Evolutionary conservation across 2,329 filamentous ascomycete genomes (phyloP), one percentile per base, ranked within the genome.

Genomic region (Stagonosporopsis vannaccii): DNA sequence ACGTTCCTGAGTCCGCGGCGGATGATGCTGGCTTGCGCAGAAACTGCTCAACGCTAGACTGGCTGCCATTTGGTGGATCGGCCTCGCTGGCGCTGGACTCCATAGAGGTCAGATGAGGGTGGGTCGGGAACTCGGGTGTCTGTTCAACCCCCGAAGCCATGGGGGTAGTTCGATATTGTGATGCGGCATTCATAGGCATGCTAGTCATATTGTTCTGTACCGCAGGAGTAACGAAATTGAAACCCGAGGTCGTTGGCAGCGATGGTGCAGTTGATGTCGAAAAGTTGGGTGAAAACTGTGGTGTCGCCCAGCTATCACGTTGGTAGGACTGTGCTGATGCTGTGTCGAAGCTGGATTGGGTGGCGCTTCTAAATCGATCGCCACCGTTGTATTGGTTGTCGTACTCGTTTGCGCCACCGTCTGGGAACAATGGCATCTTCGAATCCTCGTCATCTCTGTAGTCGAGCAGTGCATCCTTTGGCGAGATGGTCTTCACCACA

Each of bases 381-480:
- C 78, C 60, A 74, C 73, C 70, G 68, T 73, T 76, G 66, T 76
- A 79, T 70, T 77, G 78, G 55, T 66, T 63, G 60, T 80, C 73
- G 70, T 81, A 82, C 70, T 85, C 83, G 66, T 78, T 78, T 41
- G 80, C 73, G 37, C 85, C 81, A 51, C 84, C 81, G 1, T 85
- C 81, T 3, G 90, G 85, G 71, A 97, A 96, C 19, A 97, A 79
- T 12, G 91, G 87, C 66, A 90, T 86, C 56, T 86, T 86, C 4
- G 84, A 78, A 43, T 89, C 88, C 17, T 93, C 90, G 0, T 81
- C 77, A 35, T 95, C 91, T 59, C 89, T 85, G 72, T 93, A 97
- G 58, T 97, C 93, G 45, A 97, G 79, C 57, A 96, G 78, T 1
- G 93, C 91, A 69, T 98, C 94, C 78, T 96, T 96, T 22, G 94